Evolutionary conservation across 768 basidiomycete genomes (phyloP).

Genomic region (Tylopilus sp.): DNA sequence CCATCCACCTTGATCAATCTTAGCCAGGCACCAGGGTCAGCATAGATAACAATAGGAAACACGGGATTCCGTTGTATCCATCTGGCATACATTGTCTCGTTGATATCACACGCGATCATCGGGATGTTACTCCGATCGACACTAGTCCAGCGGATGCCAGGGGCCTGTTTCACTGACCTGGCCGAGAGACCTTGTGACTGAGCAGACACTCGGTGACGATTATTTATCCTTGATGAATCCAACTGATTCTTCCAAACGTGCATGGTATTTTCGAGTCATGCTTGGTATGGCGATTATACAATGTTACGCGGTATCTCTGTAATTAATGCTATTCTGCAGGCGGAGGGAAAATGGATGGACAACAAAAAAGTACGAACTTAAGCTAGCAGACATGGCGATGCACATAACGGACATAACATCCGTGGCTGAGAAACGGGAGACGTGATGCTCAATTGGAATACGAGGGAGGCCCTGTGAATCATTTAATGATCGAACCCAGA

Average conservation of each 20-base stretch:
- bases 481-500: conserved; percentile 1
- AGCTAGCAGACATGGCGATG: background rate
- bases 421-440: conserved; percentile 2
- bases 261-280: conserved; percentile 7
- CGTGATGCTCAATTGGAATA: conserved; percentile 29
- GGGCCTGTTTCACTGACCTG: too few relatives aligned
- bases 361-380: background rate
- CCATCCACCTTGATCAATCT: background rate
- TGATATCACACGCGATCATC: background rate
- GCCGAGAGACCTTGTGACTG: too few relatives aligned
- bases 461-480: conserved; percentile 37
- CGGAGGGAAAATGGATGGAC: background rate
- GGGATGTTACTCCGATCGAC: too few relatives aligned
- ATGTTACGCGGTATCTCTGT: conserved; percentile 19
- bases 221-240: too few relatives aligned
- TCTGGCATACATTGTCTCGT: background rate
- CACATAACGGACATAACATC: conserved; percentile 2
- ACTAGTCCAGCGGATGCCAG: too few relatives aligned
- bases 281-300: conserved; percentile 15
- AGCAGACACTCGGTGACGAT: too few relatives aligned
- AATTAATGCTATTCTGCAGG: conserved; percentile 9
- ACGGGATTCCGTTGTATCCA: too few relatives aligned
- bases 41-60: too few relatives aligned
- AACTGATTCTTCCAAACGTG: background rate
- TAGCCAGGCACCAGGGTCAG: too few relatives aligned